phyloP scores from a whole-genome alignment of 2,329 filamentous ascomycete species.

The Talaromyces piceae region DNA sequence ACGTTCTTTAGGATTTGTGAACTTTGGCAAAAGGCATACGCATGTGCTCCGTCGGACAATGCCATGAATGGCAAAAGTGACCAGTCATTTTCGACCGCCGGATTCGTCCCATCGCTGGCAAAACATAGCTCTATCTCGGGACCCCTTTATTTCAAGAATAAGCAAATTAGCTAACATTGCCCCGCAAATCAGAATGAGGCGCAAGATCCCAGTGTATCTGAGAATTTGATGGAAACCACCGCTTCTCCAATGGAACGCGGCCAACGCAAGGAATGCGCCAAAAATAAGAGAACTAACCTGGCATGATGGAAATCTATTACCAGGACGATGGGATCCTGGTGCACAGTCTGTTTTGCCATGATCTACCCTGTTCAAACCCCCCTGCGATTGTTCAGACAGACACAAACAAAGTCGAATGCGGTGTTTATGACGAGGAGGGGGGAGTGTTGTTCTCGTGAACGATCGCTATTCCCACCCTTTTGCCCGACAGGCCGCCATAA shows the following conservation, averaged over 20 bases:
- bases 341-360: conserved; percentile 37
- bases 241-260: no score
- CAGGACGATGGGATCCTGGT: conserved; percentile 59
- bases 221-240: no score
- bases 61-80: conserved; percentile 91
- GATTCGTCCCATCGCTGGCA: conserved; percentile 68
- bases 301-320: conserved; percentile 83
- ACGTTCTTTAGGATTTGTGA: no score
- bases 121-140: conserved; percentile 94
- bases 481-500: neutral
- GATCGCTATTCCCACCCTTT: neutral
- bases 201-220: no score
- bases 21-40: conserved; percentile 48
- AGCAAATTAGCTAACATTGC: neutral
- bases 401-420: neutral
- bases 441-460: neutral
- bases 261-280: neutral
- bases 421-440: neutral
- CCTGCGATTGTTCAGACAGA: neutral
- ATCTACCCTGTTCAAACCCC: neutral
- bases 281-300: conserved; percentile 26
- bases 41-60: conserved; percentile 87
- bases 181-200: neutral
- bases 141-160: conserved; percentile 45
- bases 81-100: conserved; percentile 82